phyloP scores from a whole-genome alignment of 2,329 filamentous ascomycete species.

The Penicillium vulpinum region DNA sequence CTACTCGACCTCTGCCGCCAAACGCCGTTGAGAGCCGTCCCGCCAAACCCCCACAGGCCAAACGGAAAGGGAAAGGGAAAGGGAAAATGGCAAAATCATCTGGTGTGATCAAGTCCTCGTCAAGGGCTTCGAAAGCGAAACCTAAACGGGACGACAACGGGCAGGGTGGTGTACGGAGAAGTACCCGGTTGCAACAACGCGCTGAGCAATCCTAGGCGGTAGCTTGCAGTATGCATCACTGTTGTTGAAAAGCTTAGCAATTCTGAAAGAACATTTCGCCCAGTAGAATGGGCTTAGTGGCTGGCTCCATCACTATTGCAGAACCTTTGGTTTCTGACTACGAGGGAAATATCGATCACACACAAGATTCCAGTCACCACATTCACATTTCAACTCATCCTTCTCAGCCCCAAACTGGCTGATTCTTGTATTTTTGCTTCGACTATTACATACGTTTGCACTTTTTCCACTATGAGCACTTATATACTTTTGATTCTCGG shows the following conservation, averaged over 20 bases:
- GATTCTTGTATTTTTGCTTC: not conserved
- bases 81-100: not conserved
- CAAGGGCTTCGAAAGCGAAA: not conserved
- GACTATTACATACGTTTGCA: not conserved
- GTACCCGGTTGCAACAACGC: not conserved
- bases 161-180: not conserved
- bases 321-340: no score
- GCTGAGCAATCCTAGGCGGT: not conserved
- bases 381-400: no score
- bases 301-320: no score
- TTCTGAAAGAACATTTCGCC: not conserved
- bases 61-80: not conserved
- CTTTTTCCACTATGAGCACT: not conserved
- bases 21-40: no score
- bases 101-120: not conserved
- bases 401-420: no score
- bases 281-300: not conserved
- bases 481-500: not conserved
- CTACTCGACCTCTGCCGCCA: no score
- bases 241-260: not conserved
- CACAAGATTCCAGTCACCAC: no score
- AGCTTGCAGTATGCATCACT: not conserved
- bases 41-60: no score
- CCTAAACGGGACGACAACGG: not conserved
- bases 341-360: no score